phyloP scores from a whole-genome alignment of 768 basidiomycete genomes.

The Suillus luteus region DNA sequence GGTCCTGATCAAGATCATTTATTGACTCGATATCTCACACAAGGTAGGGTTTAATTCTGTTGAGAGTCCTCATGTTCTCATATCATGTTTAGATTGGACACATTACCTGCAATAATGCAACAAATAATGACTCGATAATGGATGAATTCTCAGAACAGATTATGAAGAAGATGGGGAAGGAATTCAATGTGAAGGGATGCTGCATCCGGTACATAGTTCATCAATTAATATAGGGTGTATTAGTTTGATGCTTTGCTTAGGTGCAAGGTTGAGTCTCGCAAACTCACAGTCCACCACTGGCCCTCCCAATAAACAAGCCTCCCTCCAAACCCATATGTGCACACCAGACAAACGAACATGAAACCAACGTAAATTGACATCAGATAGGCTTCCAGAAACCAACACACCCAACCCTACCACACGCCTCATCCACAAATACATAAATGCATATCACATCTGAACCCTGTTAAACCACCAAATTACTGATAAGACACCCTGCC shows the following conservation, averaged over 20 bases:
- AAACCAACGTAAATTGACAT: too few species aligned
- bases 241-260: slow-evolving; percentile 11
- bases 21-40: not conserved
- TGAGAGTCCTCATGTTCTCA: not conserved
- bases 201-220: slow-evolving; percentile 14
- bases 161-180: not conserved
- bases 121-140: slow-evolving; percentile 4
- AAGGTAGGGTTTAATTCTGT: not conserved
- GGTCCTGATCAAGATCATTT: slow-evolving; percentile 24
- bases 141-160: not conserved
- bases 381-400: too few species aligned
- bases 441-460: too few species aligned
- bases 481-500: too few species aligned
- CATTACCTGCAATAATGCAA: slow-evolving; percentile 31
- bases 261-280: too few species aligned
- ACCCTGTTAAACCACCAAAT: too few species aligned
- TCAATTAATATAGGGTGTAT: not conserved
- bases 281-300: too few species aligned
- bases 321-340: too few species aligned
- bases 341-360: too few species aligned
- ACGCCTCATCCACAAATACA: too few species aligned
- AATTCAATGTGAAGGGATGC: not conserved
- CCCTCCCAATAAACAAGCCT: too few species aligned
- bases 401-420: too few species aligned
- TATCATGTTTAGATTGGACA: not conserved